A percentile compares a stretch with the other conserved stretches of the same genome.
phyloP scores from a whole-genome alignment of 2,329 filamentous ascomycete species.

The Cercospora sojina region DNA sequence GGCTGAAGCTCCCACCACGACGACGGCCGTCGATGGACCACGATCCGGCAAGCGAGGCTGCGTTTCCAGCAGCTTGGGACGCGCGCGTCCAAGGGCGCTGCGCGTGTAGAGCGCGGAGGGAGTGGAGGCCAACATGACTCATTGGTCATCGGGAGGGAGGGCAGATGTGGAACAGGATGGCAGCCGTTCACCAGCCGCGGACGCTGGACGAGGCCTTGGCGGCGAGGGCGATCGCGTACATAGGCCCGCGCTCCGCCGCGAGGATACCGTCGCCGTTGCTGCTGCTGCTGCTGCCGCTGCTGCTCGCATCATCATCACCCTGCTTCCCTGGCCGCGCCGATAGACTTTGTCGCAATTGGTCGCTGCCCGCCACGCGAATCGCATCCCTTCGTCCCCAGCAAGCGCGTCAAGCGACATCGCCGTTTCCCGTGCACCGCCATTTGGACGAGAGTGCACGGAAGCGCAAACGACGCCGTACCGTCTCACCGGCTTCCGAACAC shows the following conservation, averaged over 20 bases:
- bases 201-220: slow-evolving; percentile 10
- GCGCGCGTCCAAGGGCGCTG: not conserved
- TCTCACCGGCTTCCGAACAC: slow-evolving; percentile 20
- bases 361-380: slow-evolving; percentile 13
- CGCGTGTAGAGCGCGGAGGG: slow-evolving; percentile 8
- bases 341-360: slow-evolving; percentile 12
- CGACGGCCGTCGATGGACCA: not conserved
- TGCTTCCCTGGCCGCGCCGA: not conserved
- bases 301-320: not conserved
- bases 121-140: slow-evolving; percentile 25
- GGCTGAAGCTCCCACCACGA: slow-evolving; percentile 19
- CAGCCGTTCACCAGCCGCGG: slow-evolving; percentile 14
- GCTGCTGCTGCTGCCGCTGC: slow-evolving; percentile 2
- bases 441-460: not conserved
- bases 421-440: slow-evolving; percentile 16
- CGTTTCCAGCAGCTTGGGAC: slow-evolving; percentile 22
- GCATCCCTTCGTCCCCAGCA: slow-evolving; percentile 12
- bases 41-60: slow-evolving; percentile 5
- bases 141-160: slow-evolving; percentile 21
- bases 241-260: slow-evolving; percentile 20
- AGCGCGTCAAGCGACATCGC: slow-evolving; percentile 1
- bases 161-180: slow-evolving; percentile 16
- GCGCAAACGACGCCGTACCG: not conserved
- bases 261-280: not conserved
- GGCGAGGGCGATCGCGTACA: slow-evolving; percentile 16